Evolutionary conservation across 1,139 yeast genomes (phyloP), one percentile per base, ranked within the genome.

Genomic region (Pichia sp.): DNA sequence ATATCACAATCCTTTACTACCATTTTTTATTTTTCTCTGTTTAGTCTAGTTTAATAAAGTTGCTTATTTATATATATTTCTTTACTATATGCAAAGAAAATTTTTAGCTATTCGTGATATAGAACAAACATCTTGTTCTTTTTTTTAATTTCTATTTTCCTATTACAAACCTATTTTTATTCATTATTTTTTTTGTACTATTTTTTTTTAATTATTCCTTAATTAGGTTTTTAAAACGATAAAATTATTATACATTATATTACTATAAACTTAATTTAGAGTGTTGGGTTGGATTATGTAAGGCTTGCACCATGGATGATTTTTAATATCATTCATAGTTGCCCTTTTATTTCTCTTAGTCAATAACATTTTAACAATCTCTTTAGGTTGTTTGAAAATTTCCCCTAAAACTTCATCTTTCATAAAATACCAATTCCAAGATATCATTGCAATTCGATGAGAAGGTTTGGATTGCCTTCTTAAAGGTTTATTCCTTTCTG

Each of bases 381-480:
- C 66, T 58, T 76, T 81, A 0, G 82, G 81, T 4, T 65, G 69
- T 29, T 52, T 52, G 35, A 52, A 53, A 7, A 46, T 46, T 9
- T n/a, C 33, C 32, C 56, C 54, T 10, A 51, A 43, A 36, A 56
- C 55, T 6, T 59, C 66, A n/a, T 67, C 66, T 37, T 63, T 64
- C 53, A 75, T 65, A 28, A 65, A 64, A 51, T 66, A 73, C 97
- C 97, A 92, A 40, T 76, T 77, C 98, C 98, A 92, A 55, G 86
- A 95, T 40, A 87, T 83, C 66, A 92, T 79, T 7, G 97, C 97
- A 39, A 92, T 92, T 50, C 97, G 71, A 65, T 90, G 96, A 1
- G 95, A 83, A 0, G 89, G 81, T 52, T 83, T 76, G 45, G 81
- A 76, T 41, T 79, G 73, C 36, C 76, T 71, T 28, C 66, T 68